A percentile compares a stretch with the other conserved stretches of the same genome.
Evolutionary conservation across 2,329 filamentous ascomycete genomes (phyloP).

Genomic region (Aspergillus sp.): DNA sequence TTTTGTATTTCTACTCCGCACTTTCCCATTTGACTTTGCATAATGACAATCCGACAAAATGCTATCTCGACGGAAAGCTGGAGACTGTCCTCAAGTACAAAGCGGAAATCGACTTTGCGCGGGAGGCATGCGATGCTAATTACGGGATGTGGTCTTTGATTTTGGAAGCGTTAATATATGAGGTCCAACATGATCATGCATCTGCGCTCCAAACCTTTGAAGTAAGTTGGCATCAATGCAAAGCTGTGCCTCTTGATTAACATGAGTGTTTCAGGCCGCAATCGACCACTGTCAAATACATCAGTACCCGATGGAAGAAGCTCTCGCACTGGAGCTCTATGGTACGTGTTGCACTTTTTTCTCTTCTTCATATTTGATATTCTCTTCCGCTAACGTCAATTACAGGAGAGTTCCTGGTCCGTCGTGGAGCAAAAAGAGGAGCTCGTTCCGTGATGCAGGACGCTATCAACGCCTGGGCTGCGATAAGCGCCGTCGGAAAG

Average conservation of each 20-base stretch:
- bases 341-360: constrained; percentile 30
- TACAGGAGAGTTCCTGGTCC: constrained; percentile 53
- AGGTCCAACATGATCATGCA: constrained; percentile 48
- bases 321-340: constrained; percentile 61
- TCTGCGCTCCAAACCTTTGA: constrained; percentile 45
- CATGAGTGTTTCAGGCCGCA: constrained; percentile 48
- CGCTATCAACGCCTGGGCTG: constrained; percentile 58
- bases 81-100: constrained; percentile 52
- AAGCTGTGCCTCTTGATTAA: background rate
- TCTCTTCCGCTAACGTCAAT: constrained; percentile 8
- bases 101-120: constrained; percentile 53
- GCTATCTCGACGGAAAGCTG: constrained; percentile 49
- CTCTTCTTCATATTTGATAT: background rate
- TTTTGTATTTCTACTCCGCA: constrained; percentile 48
- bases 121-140: constrained; percentile 57
- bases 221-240: constrained; percentile 20
- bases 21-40: constrained; percentile 45
- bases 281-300: constrained; percentile 62
- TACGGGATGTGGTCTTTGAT: constrained; percentile 59
- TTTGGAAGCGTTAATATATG: constrained; percentile 56
- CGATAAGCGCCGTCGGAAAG: constrained; percentile 60
- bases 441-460: constrained; percentile 60
- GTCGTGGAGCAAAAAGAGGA: constrained; percentile 58
- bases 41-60: constrained; percentile 41
- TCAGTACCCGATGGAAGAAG: constrained; percentile 60